phyloP scores from a whole-genome alignment of 176 grass and related monocot species.

The Carex littledalei region DNA sequence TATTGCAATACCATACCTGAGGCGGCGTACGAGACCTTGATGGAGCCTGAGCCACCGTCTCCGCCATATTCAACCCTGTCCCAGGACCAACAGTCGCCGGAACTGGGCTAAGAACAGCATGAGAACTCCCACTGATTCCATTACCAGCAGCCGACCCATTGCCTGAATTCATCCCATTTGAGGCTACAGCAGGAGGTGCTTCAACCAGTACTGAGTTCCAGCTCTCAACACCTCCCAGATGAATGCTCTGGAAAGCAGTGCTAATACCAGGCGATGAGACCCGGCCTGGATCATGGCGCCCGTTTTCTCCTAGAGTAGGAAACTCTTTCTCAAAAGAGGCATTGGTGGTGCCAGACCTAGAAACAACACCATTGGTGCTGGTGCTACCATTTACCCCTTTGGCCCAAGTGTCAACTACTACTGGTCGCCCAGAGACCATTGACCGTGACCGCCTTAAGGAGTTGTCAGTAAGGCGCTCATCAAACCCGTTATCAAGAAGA shows the following conservation, averaged over 20 bases:
- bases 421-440: conserved; percentile 22
- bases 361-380: conserved; percentile 20
- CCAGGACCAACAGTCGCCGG: background rate
- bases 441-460: conserved; percentile 32
- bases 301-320: conserved; percentile 32
- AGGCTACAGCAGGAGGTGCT: conserved; percentile 20
- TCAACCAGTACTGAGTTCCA: conserved; percentile 39
- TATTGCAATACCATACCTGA: conserved; percentile 29
- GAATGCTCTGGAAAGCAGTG: conserved; percentile 33
- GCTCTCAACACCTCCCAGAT: conserved; percentile 24
- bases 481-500: conserved; percentile 23
- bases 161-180: background rate
- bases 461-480: conserved; percentile 23
- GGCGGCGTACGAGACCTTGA: conserved; percentile 27
- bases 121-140: background rate
- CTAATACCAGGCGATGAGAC: conserved; percentile 29
- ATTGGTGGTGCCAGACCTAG: conserved; percentile 4
- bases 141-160: background rate
- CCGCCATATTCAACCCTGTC: conserved; percentile 43
- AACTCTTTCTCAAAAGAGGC: conserved; percentile 43
- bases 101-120: background rate
- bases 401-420: conserved; percentile 18
- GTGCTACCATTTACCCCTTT: conserved; percentile 21
- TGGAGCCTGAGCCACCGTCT: conserved; percentile 34
- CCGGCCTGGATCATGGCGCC: conserved; percentile 11